These are phyloP conservation scores for Metarhizium anisopliae DNA, from an alignment of 2,329 filamentous ascomycete species.

Conservation along the genomic window DNA sequence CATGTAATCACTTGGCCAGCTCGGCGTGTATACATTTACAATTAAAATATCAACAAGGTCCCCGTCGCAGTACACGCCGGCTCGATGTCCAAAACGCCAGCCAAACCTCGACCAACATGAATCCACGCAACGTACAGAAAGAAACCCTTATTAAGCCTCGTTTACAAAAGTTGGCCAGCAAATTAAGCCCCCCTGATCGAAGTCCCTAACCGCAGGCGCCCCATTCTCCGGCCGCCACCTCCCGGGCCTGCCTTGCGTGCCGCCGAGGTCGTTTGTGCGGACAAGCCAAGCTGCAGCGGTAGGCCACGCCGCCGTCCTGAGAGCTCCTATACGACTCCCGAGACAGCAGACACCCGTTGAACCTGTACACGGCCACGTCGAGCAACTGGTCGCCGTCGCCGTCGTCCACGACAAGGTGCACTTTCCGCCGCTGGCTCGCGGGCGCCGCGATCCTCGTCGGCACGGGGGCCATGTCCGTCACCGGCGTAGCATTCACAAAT, in stretches of 20 bases:
- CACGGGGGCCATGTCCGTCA: background rate
- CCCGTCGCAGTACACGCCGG: too few relatives aligned
- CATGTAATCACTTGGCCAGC: too few relatives aligned
- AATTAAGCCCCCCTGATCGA: too few relatives aligned
- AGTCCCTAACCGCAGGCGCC: conserved; percentile 1
- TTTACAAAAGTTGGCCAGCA: too few relatives aligned
- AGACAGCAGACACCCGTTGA: conserved; percentile 8
- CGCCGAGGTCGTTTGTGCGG: background rate
- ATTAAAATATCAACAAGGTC: too few relatives aligned
- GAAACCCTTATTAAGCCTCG: too few relatives aligned
- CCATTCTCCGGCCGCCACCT: conserved; percentile 4
- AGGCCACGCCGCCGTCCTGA: background rate
- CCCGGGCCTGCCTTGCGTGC: conserved; percentile 1
- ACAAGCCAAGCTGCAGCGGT: conserved; percentile 7
- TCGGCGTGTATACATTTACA: too few relatives aligned
- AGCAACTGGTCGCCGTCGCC: background rate
- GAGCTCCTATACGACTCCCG: conserved; percentile 3
- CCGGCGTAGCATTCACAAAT: background rate
- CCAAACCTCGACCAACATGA: too few relatives aligned
- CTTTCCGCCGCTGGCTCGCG: background rate
- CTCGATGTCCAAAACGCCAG: too few relatives aligned
- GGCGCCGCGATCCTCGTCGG: background rate
- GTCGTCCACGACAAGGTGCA: background rate
- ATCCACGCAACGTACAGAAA: too few relatives aligned
- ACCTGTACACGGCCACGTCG: conserved; percentile 6